These are phyloP conservation scores for Botrytis medusae DNA, from an alignment of 2,329 filamentous ascomycete species.

Conservation along the genomic window DNA sequence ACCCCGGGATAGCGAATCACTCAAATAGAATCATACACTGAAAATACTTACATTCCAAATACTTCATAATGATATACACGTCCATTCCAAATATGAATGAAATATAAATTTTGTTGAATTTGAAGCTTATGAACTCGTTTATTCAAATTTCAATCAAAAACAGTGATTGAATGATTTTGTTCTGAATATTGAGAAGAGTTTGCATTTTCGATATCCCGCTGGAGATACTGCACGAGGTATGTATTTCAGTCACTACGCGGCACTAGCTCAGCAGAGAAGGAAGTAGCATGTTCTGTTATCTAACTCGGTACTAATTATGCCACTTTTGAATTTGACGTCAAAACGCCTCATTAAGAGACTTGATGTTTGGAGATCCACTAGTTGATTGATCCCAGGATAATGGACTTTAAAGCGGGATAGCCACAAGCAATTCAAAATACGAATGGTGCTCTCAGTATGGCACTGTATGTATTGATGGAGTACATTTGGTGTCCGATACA, in stretches of 20 bases:
- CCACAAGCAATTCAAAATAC: background rate
- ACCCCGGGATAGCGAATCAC: background rate
- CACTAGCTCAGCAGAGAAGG: background rate
- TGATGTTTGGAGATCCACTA: background rate
- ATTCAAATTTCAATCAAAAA: background rate
- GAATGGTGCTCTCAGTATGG: background rate
- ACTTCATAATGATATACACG: background rate
- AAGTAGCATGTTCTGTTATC: background rate
- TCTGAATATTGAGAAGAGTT: background rate
- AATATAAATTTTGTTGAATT: background rate
- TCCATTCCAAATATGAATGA: background rate
- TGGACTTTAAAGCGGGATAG: background rate
- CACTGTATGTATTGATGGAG: background rate
- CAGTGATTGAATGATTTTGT: background rate
- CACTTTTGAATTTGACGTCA: background rate
- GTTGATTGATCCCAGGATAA: too few species aligned
- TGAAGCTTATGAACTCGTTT: background rate
- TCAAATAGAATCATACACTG: background rate
- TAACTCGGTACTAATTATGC: background rate
- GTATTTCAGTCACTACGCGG: background rate
- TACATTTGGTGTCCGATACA: background rate
- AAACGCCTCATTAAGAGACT: background rate
- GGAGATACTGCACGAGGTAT: background rate
- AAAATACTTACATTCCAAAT: background rate
- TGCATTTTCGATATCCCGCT: background rate